phyloP scores from a whole-genome alignment of 805 yeast species.

The Wickerhamiella vanderwaltii region DNA sequence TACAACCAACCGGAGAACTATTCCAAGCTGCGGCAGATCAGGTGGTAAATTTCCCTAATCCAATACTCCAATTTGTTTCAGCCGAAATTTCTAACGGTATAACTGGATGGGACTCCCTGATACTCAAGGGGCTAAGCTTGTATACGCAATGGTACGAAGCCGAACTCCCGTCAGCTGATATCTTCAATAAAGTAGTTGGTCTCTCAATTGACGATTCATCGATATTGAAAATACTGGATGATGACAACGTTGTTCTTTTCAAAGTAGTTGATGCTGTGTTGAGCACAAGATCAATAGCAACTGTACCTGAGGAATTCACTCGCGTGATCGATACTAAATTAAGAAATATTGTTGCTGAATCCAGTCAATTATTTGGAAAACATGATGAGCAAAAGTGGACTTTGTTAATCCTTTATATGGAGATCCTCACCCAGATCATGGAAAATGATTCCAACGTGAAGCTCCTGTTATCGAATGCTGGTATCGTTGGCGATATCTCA shows the following conservation, averaged over 20 bases:
- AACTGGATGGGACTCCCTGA: neutral
- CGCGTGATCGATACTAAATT: neutral
- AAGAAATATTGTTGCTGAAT: neutral
- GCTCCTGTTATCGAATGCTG: neutral
- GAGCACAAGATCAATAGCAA: neutral
- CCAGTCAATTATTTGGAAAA: neutral
- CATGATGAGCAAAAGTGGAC: constrained; percentile 10
- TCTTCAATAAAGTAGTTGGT: neutral
- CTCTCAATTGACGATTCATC: neutral
- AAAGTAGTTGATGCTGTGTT: constrained; percentile 11
- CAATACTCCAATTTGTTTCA: constrained; percentile 1
- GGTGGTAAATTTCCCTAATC: neutral
- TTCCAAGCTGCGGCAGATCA: neutral
- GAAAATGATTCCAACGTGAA: constrained; percentile 5
- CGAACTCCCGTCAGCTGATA: constrained; percentile 1
- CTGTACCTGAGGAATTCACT: neutral
- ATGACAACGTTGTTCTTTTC: neutral
- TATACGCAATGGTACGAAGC: constrained; percentile 3
- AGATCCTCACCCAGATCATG: constrained; percentile 7
- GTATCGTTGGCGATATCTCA: constrained; percentile 1
- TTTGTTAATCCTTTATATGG: constrained; percentile 6
- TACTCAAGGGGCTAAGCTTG: neutral
- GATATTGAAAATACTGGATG: neutral
- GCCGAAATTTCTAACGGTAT: neutral
- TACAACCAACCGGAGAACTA: neutral